A percentile compares a stretch with the other conserved stretches of the same genome.
Conservation (phyloP, 768 basidiomycete genomes). For the Asterophora lycoperdoides region DNA sequence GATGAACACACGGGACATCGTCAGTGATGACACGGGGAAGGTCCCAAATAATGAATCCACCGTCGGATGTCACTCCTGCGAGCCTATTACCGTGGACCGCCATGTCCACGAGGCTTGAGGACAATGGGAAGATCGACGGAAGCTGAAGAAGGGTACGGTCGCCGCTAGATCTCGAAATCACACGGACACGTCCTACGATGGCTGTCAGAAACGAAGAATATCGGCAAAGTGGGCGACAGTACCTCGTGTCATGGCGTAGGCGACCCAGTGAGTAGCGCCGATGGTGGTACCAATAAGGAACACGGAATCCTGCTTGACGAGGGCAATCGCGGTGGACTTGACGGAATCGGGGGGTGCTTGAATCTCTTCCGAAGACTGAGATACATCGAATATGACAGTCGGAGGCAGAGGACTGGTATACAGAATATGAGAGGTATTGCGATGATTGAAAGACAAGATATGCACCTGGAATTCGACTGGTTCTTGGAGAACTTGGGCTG, state of each 20-base stretch:
- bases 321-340: constrained; percentile 86
- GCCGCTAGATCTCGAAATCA: constrained; percentile 84
- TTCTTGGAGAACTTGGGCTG: constrained; percentile 44
- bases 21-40: constrained; percentile 79
- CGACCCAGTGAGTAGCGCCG: constrained; percentile 89
- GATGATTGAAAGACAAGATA: background rate
- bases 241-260: constrained; percentile 90
- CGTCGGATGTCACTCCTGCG: constrained; percentile 83
- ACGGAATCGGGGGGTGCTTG: constrained; percentile 73
- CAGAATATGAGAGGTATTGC: constrained; percentile 5
- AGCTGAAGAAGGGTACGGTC: constrained; percentile 84
- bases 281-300: constrained; percentile 86
- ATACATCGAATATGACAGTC: constrained; percentile 71
- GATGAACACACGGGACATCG: constrained; percentile 69
- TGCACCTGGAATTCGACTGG: constrained; percentile 57
- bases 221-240: background rate
- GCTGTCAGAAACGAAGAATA: constrained; percentile 2
- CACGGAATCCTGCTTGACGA: constrained; percentile 80
- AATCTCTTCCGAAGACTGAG: constrained; percentile 66
- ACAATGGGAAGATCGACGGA: constrained; percentile 53
- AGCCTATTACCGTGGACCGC: constrained; percentile 79
- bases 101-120: constrained; percentile 77
- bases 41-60: constrained; percentile 88
- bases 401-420: constrained; percentile 56
- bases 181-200: constrained; percentile 67